Evolutionary conservation across 129 eudicot genomes (phyloP).

Genomic region (Logfia minima): DNA sequence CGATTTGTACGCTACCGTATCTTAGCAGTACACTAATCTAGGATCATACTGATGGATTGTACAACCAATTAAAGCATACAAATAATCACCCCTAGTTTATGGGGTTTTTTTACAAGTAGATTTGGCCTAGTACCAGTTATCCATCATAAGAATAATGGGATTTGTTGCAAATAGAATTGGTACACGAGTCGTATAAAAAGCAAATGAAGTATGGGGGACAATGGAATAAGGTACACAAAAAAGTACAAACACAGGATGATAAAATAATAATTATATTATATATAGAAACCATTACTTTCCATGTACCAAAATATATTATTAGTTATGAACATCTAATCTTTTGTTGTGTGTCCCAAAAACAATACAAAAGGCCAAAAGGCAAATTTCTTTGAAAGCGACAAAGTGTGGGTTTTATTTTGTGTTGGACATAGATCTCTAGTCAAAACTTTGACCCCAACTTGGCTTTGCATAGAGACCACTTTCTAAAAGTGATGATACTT

Average conservation of each 20-base stretch:
- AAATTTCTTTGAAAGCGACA: conserved; percentile 34
- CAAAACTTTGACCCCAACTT: conserved; percentile 33
- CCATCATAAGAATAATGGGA: too few relatives aligned
- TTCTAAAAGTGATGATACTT: conserved; percentile 34
- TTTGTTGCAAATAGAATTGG: background rate
- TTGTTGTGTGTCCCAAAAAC: conserved; percentile 16
- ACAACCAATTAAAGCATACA: too few relatives aligned
- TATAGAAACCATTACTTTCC: conserved; percentile 21
- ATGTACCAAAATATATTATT: background rate
- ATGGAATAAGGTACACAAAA: conserved; percentile 26
- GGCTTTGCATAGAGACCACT: conserved; percentile 9
- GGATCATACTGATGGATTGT: too few relatives aligned
- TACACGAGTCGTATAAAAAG: background rate
- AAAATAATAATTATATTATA: background rate
- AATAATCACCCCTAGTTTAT: too few relatives aligned
- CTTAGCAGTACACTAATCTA: too few relatives aligned
- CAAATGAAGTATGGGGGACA: conserved; percentile 14
- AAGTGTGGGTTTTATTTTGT: conserved; percentile 38
- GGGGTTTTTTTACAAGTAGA: background rate
- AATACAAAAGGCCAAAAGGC: conserved; percentile 27
- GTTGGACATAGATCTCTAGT: conserved; percentile 28
- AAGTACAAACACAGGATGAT: conserved; percentile 27
- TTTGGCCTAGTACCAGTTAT: too few relatives aligned
- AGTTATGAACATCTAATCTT: background rate
- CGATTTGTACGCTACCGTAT: too few relatives aligned